Evolutionary conservation across 1,284 basidiomycete genomes (phyloP), one percentile per base, ranked within the genome.

Genomic region (Ceratobasidium sp.): DNA sequence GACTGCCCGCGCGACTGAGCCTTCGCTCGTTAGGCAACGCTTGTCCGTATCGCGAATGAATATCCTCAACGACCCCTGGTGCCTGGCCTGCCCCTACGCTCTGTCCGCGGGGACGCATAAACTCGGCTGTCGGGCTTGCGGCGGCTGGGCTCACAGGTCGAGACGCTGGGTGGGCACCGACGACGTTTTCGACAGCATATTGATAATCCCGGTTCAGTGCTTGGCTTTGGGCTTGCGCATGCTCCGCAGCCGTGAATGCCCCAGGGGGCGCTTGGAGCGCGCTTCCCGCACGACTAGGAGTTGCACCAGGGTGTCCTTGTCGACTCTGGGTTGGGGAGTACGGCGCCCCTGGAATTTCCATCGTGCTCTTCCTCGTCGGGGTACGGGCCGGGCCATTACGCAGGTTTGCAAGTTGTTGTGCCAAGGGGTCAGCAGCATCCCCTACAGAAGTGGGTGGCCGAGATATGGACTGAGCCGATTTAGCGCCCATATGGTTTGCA

Each of bases 21-120:
- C 84, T 85, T 23, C 87, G 82, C 77, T 98, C 95, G 1, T 92
- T 93, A 1, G 94, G 95, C 77, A 98, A 85, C 0, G 89, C 87
- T 74, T 95, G 93, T 16, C 88, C 85, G 74, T 97, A 97, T 72
- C 87, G 83, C 3, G 81, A 82, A 8, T 95, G 77, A 1, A 95
- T 87, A n/a, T 88, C 84, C 73, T 91, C 89, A 4, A 85, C 82
- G 0, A 85, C 81, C 6, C 85, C 81, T 8, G 87, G 82, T 1
- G 80, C 11, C 77, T 0, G 75, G 72, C 4, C 75, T 52, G 9
- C 62, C 42, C 47, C 29, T 5, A 67, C 36, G 14, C 74, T 73
- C 2, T 75, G 77, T 46, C 83, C 80, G 0, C 79, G 75, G 0
- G 85, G 85, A 77, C 83, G 80, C 86, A 93, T 93, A 77, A 95